These are phyloP conservation scores for Guadua angustifolia DNA, from an alignment of 176 grass and related monocot genomes.

Conservation along the genomic window DNA sequence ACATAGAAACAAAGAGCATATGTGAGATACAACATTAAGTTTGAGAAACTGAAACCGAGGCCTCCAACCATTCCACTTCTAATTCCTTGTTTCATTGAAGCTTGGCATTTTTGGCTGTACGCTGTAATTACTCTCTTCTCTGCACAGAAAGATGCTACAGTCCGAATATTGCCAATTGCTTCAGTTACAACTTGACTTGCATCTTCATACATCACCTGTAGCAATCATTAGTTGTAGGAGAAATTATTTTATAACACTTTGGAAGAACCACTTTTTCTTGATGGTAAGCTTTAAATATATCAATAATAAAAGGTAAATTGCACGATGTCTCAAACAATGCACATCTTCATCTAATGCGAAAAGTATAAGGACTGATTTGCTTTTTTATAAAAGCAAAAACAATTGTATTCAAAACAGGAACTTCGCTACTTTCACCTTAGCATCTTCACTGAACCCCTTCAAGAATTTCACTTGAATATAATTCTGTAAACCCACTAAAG, in stretches of 20 bases:
- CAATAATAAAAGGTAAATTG: background rate
- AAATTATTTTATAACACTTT: background rate
- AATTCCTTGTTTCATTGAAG: constrained; percentile 60
- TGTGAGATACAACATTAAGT: constrained; percentile 45
- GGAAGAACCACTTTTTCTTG: background rate
- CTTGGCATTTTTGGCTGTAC: constrained; percentile 60
- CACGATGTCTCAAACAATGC: background rate
- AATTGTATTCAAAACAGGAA: background rate
- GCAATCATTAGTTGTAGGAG: background rate
- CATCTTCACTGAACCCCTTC: constrained; percentile 70
- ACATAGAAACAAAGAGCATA: constrained; percentile 78
- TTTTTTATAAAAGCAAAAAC: constrained; percentile 18
- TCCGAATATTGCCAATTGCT: constrained; percentile 55
- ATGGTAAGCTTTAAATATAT: constrained; percentile 5
- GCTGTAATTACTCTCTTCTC: constrained; percentile 52
- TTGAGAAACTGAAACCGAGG: constrained; percentile 58
- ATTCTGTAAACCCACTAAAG: constrained; percentile 66
- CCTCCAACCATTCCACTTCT: constrained; percentile 58
- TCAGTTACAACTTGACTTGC: constrained; percentile 66
- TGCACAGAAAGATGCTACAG: constrained; percentile 67
- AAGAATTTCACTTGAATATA: constrained; percentile 78
- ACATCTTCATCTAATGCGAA: constrained; percentile 13
- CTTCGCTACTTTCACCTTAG: constrained; percentile 63
- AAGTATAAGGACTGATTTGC: background rate
- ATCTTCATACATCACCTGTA: constrained; percentile 67